Percentiles rank a stretch among this genome's conserved stretches.
Conservation (phyloP, 2,329 filamentous ascomycete species). For the Fusarium proliferatum region DNA sequence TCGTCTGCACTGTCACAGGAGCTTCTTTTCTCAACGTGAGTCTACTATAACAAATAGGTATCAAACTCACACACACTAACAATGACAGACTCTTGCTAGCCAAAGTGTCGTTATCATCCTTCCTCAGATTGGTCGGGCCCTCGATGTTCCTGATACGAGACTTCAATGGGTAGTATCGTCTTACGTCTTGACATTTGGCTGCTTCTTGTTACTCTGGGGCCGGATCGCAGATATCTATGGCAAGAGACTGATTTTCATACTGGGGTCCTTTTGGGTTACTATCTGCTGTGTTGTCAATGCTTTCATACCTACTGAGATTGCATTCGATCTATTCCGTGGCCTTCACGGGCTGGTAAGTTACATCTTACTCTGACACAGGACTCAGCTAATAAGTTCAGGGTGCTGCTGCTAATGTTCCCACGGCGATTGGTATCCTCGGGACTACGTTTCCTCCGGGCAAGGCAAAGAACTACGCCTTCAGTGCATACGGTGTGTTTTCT, state of each 20-base stretch:
- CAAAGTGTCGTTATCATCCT: conserved; percentile 52
- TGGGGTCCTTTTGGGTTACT: conserved; percentile 72
- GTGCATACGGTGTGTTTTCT: conserved; percentile 63
- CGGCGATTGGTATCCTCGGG: conserved; percentile 76
- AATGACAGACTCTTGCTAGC: conserved; percentile 42
- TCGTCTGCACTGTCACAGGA: conserved; percentile 65
- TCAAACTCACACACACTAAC: neutral
- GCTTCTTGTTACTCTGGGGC: conserved; percentile 75
- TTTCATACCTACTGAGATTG: conserved; percentile 74
- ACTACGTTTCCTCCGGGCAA: conserved; percentile 74
- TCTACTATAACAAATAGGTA: neutral
- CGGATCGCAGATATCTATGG: conserved; percentile 75
- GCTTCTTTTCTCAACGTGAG: conserved; percentile 67
- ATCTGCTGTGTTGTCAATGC: conserved; percentile 69
- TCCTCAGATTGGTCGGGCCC: conserved; percentile 67
- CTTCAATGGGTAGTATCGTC: conserved; percentile 75
- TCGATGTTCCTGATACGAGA: conserved; percentile 67
- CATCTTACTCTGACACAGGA: too few relatives aligned
- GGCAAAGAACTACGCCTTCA: conserved; percentile 78
- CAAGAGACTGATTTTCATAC: conserved; percentile 72
- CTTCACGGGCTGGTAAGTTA: conserved; percentile 68
- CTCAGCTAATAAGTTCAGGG: conserved; percentile 53
- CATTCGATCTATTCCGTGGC: conserved; percentile 73
- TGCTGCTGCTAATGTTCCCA: conserved; percentile 76
- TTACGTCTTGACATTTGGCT: conserved; percentile 74